These are phyloP conservation scores for Lophium mytilinum DNA, from an alignment of 495 filamentous ascomycete species.

Conservation along the genomic window DNA sequence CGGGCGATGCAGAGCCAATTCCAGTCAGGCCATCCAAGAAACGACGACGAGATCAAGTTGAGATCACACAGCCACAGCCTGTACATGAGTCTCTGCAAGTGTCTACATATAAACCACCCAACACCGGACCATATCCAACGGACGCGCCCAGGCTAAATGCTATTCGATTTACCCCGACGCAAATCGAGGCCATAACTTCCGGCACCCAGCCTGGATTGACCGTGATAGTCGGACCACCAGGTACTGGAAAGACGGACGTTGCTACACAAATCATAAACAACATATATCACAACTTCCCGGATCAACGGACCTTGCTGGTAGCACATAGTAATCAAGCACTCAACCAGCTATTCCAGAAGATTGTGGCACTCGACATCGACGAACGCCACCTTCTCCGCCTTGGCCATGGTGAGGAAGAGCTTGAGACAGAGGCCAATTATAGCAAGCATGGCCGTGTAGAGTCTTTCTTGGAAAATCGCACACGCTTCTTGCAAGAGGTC, in stretches of 20 bases:
- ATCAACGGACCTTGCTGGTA: conserved; percentile 83
- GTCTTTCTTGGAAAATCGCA: conserved; percentile 86
- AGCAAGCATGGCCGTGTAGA: conserved; percentile 95
- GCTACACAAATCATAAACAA: conserved; percentile 98
- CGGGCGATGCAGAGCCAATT: conserved; percentile 36
- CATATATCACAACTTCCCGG: conserved; percentile 95
- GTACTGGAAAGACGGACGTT: conserved; percentile 97
- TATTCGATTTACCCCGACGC: conserved; percentile 82
- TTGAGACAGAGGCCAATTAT: conserved; percentile 78
- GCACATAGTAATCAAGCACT: conserved; percentile 97
- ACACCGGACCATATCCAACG: conserved; percentile 83
- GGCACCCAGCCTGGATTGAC: conserved; percentile 93
- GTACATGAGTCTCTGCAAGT: conserved; percentile 63
- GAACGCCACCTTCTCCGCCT: conserved; percentile 87
- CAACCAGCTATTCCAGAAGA: conserved; percentile 99
- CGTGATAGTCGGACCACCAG: conserved; percentile 89
- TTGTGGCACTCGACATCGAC: conserved; percentile 88
- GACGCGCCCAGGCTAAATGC: conserved; percentile 78
- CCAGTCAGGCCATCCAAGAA: conserved; percentile 56
- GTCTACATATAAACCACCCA: conserved; percentile 85
- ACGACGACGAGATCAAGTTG: conserved; percentile 64
- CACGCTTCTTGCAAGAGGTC: conserved; percentile 72
- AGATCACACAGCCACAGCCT: conserved; percentile 50
- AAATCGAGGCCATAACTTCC: conserved; percentile 87
- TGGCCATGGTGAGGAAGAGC: conserved; percentile 90